phyloP scores from a whole-genome alignment of 306 rosid species.

The Rubus parviflorus region DNA sequence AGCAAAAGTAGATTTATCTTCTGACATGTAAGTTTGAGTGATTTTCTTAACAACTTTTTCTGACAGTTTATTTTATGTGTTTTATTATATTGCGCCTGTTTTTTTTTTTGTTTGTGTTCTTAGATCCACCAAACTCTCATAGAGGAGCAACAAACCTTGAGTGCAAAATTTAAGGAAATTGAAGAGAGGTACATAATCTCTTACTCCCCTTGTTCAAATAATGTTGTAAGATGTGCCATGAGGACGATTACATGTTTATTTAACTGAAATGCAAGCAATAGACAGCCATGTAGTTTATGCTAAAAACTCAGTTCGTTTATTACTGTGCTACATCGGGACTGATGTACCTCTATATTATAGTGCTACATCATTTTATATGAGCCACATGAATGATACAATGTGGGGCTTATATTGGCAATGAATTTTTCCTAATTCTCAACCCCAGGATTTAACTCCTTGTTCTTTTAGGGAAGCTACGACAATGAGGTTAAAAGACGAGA shows the following conservation, averaged over 20 bases:
- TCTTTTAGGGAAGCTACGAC: slow-evolving; percentile 64
- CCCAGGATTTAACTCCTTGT: slow-evolving; percentile 15
- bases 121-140: slow-evolving; percentile 71
- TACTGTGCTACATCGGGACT: not conserved
- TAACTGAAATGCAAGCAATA: not conserved
- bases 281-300: not conserved
- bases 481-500: slow-evolving; percentile 48
- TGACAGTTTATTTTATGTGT: slow-evolving; percentile 1
- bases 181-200: slow-evolving; percentile 65
- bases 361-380: not conserved
- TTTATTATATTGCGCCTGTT: not conserved
- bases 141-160: slow-evolving; percentile 67
- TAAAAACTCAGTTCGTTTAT: not conserved
- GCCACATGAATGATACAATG: not conserved
- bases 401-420: not conserved
- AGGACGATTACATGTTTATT: not conserved
- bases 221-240: not conserved
- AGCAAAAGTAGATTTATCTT: not conserved
- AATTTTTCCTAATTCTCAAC: not conserved
- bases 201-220: not conserved
- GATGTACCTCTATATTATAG: not conserved
- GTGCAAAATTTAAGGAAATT: slow-evolving; percentile 61
- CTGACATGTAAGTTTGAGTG: not conserved
- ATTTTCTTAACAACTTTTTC: not conserved
- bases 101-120: slow-evolving; percentile 26